Conservation (phyloP, 257 asterid species). For the Anisodus tanguticus region DNA sequence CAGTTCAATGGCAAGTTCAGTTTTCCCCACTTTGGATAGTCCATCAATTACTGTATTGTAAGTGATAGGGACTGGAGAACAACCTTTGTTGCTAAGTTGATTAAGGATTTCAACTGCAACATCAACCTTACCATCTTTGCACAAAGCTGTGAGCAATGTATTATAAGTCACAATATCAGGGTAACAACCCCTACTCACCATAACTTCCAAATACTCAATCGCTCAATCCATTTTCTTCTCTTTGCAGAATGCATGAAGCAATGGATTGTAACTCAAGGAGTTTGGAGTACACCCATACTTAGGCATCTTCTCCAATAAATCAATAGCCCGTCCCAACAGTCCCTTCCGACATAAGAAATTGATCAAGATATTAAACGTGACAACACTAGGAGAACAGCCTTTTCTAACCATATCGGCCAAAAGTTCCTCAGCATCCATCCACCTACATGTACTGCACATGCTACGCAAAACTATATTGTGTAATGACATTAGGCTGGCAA, state of each 20-base stretch:
- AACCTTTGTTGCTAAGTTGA: conserved; percentile 62
- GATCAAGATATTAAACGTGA: conserved; percentile 80
- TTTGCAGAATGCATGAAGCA: conserved; percentile 87
- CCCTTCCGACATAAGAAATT: conserved; percentile 80
- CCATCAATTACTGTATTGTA: conserved; percentile 87
- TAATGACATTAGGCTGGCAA: conserved; percentile 80
- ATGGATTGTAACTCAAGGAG: conserved; percentile 81
- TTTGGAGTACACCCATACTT: conserved; percentile 77
- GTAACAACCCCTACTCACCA: conserved; percentile 79
- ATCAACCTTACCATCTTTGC: conserved; percentile 86
- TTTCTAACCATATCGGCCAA: conserved; percentile 74
- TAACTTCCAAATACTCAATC: conserved; percentile 76
- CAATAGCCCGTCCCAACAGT: conserved; percentile 68
- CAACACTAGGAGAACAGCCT: conserved; percentile 84
- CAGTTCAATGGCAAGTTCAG: conserved; percentile 60
- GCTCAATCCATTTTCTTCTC: conserved; percentile 88
- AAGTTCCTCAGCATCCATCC: conserved; percentile 91
- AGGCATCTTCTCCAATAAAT: conserved; percentile 78
- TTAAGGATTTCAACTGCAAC: conserved; percentile 76
- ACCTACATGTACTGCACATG: conserved; percentile 81
- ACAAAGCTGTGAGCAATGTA: conserved; percentile 77
- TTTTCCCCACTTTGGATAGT: conserved; percentile 73
- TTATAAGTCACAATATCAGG: conserved; percentile 92
- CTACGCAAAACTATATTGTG: conserved; percentile 82
- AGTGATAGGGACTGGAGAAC: conserved; percentile 81